These are phyloP conservation scores for Dioscorea alata DNA, from an alignment of 106 monocot genomes.

Conservation along the genomic window DNA sequence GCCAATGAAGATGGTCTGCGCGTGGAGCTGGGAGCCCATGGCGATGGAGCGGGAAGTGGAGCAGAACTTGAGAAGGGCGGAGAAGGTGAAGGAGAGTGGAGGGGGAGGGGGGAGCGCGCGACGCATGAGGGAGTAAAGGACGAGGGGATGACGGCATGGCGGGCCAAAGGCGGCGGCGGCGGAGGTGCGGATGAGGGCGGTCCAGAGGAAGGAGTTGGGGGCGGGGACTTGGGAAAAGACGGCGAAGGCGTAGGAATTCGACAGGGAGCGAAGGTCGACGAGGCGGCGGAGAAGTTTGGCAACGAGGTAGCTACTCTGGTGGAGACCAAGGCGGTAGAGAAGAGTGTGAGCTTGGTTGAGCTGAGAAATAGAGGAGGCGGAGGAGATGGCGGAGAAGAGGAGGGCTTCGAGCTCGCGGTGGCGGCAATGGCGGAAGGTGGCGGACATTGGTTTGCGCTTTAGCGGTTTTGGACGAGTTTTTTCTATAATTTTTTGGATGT, in stretches of 20 bases:
- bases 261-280: slow-evolving; percentile 20
- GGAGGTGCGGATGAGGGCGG: slow-evolving; percentile 45
- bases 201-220: slow-evolving; percentile 60
- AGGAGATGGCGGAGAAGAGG: slow-evolving; percentile 22
- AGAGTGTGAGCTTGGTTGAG: slow-evolving; percentile 35
- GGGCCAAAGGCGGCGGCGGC: slow-evolving; percentile 12
- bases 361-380: slow-evolving; percentile 26
- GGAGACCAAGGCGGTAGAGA: slow-evolving; percentile 38
- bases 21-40: slow-evolving; percentile 35
- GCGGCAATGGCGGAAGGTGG: not conserved
- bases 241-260: slow-evolving; percentile 22
- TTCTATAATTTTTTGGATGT: too few species aligned
- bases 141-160: slow-evolving; percentile 9
- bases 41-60: not conserved
- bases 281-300: slow-evolving; percentile 52
- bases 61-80: slow-evolving; percentile 41
- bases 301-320: slow-evolving; percentile 32
- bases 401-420: slow-evolving; percentile 9
- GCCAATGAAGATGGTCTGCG: slow-evolving; percentile 31
- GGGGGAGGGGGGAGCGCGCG: slow-evolving; percentile 8
- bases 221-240: slow-evolving; percentile 33
- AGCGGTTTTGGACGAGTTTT: too few species aligned
- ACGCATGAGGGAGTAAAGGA: slow-evolving; percentile 39
- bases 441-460: not conserved
- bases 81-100: slow-evolving; percentile 54